Evolutionary conservation across 352 stramenopile genomes (phyloP).

Genomic region (Phytopythium sindhum): DNA sequence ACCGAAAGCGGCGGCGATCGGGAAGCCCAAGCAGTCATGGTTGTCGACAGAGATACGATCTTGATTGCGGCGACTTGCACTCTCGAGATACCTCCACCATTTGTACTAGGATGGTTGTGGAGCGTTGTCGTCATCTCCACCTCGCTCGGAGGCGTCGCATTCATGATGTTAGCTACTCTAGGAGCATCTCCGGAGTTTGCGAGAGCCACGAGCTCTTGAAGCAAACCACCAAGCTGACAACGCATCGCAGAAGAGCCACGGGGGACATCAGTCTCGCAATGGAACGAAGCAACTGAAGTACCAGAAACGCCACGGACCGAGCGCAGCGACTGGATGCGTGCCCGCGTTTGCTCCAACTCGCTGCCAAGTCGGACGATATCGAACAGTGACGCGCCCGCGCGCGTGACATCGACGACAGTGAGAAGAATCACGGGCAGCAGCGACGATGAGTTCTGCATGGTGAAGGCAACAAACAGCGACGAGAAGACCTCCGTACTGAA

Average conservation of each 20-base stretch:
- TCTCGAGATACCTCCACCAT: no score
- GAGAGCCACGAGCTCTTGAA: neutral
- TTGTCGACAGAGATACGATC: neutral
- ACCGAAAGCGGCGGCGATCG: neutral
- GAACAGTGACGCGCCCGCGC: constrained; percentile 12
- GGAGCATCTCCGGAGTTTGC: neutral
- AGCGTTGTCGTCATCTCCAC: neutral
- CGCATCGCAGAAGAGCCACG: neutral
- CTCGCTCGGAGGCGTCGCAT: neutral
- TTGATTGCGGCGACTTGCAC: neutral
- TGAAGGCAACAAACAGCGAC: constrained; percentile 33
- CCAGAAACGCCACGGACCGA: neutral
- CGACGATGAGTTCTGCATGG: constrained; percentile 37
- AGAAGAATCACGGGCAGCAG: constrained; percentile 20
- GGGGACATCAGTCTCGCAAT: neutral
- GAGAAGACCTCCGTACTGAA: constrained; percentile 20
- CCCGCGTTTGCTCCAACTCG: neutral
- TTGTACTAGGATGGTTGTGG: neutral
- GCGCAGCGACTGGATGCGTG: neutral
- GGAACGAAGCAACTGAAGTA: neutral
- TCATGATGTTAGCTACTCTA: neutral
- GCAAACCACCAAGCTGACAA: neutral
- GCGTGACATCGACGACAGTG: constrained; percentile 17
- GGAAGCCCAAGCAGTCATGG: neutral
- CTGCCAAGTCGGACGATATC: constrained; percentile 2